Conservation (phyloP, 352 stramenopile genomes). For the Hyaloperonospora brassicae region DNA sequence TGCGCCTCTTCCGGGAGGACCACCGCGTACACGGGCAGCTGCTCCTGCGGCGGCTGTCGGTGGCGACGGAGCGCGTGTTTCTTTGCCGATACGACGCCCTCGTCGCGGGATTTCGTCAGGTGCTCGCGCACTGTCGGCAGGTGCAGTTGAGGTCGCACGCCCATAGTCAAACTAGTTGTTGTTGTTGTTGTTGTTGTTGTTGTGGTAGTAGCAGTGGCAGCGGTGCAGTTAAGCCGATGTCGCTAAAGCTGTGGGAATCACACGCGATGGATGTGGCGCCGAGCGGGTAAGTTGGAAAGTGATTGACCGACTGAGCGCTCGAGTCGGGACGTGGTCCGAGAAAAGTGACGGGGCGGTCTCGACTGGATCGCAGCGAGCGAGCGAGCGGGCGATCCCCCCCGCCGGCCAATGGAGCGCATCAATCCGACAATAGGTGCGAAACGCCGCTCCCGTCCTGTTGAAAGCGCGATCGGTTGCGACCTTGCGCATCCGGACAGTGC, state of each 20-base stretch:
- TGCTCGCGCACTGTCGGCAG: constrained; percentile 24
- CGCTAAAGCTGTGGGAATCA: too few relatives aligned
- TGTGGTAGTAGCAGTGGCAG: too few relatives aligned
- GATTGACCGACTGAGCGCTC: constrained; percentile 9
- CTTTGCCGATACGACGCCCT: constrained; percentile 21
- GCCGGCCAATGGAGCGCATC: too few relatives aligned
- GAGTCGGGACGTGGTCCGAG: background rate
- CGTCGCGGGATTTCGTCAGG: constrained; percentile 18
- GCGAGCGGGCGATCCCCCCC: too few relatives aligned
- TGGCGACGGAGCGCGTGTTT: constrained; percentile 23
- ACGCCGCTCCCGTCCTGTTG: too few relatives aligned
- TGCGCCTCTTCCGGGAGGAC: constrained; percentile 27
- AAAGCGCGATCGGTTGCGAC: background rate
- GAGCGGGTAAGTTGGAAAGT: constrained; percentile 22
- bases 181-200: too few relatives aligned
- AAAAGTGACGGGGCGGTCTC: constrained; percentile 26
- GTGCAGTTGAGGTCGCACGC: constrained; percentile 33
- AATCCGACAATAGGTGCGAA: too few relatives aligned
- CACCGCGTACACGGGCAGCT: constrained; percentile 1
- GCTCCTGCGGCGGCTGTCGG: constrained; percentile 24
- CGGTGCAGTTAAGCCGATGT: too few relatives aligned
- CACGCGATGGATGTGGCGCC: background rate
- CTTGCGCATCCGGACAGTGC: constrained; percentile 2
- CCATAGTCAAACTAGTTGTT: constrained; percentile 21
- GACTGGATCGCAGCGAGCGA: too few relatives aligned